Base-by-base conservation (phyloP, 306 rosid species). In the Cucurbita maxima region DNA sequence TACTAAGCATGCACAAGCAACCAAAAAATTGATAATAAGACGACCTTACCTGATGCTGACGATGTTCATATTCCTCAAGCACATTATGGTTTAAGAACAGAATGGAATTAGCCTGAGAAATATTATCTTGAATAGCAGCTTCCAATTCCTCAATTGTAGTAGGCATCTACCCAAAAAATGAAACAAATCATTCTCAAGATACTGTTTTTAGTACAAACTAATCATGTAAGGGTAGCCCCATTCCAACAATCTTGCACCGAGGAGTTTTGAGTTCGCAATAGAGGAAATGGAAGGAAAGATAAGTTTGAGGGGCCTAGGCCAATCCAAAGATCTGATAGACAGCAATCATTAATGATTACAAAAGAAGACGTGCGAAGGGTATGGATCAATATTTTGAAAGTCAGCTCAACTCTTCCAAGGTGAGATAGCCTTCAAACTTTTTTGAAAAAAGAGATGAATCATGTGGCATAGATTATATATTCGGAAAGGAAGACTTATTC, bases 131-230 rank as follows among this genome's bases (percentile, higher is more conserved):
- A 79, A 94, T 90, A 36, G 98, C 92, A 74, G 88, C 90, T 55
- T 89, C 86, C 84, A 94, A 76, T 64, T 94, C 98, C 81, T 90
- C 98, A 52, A 94, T 86, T 58, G 98, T 94, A 71, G 92, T 85
- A 50, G 98, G 96, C 97, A 94, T 94, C 98, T 94, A 78, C 56
- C 52, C 47, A 66, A 72, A 69, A 71, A 10, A 58, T 34, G 47
- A 52, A 45, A 54, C 10, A 76, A 48, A 20, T 15, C 55, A 58
- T 30, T 63, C 40, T 25, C 73, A 45, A 69, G 41, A 14, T 43
- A 51, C 14, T 48, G 10, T 25, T 69, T 18, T 14, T 22, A 67
- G 44, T 45, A 69, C 73, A 25, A 69, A 69, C 73, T 25, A 69
- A 69, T 25, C n/a, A 48, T 22, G n/a, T 40, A 63, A 41, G 36